Evolutionary conservation across 164 flowering plant genomes (phyloP), one percentile per base, ranked within the genome.

Genomic region (Chimonanthus praecox): DNA sequence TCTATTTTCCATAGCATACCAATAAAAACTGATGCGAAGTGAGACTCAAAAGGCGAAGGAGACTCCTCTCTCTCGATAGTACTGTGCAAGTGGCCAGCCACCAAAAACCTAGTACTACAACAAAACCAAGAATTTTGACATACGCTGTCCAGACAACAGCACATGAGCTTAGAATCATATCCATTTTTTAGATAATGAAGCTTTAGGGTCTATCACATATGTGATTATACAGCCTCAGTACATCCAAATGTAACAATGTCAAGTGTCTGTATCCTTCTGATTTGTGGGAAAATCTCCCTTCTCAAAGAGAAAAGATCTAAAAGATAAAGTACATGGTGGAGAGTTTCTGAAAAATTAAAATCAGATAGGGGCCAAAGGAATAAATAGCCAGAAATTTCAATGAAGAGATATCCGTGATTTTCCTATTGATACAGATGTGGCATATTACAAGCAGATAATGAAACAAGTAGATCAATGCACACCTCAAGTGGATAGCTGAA

Each of bases 371-470:
- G 61, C 4, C 58, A n/a, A 54, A 54, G 21, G 60, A 60, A 51
- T 54, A 13, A 54, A 58, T 43, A 45, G 49, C 63, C 7, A n/a
- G 61, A 60, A 45, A 67, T 70, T 66, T 66, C 64, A 43, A 73
- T 54, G 51, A 68, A 48, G 74, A 77, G 70, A 74, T 82, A 44
- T 68, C 58, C 65, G 71, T 71, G 72, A 58, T 74, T 77, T 83
- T 80, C 33, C 85, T 86, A 81, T 54, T 86, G 75, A 77, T 73
- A 84, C 80, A 78, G 72, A 77, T 80, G 76, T 76, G 58, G 69
- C 84, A 84, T 81, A 58, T 68, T 84, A 33, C 33, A 33, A 33
- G 0, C 33, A 33, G 33, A 33, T 33, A 33, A 33, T 33, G 33
- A 33, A 33, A 86, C 84, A 86, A 78, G 82, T 75, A 71, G 79